phyloP scores from a whole-genome alignment of 2,329 filamentous ascomycete species.

The Mollisiaceae sp. region DNA sequence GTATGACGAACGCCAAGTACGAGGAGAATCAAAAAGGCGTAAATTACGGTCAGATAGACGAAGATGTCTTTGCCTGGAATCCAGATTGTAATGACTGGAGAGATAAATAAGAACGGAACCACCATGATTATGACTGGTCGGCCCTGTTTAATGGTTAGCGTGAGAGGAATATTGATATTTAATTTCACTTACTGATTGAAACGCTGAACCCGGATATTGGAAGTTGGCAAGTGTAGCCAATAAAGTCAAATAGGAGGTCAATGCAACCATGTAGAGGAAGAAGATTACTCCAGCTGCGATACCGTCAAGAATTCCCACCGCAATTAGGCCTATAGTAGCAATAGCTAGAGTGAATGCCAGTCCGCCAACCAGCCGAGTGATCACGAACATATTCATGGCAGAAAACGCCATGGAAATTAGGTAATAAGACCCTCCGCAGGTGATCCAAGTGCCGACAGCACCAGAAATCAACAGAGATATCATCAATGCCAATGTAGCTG shows the following conservation, averaged over 20 bases:
- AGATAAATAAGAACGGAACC: slow-evolving; percentile 28
- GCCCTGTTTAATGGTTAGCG: background rate
- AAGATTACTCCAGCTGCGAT: slow-evolving; percentile 23
- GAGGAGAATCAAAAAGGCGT: slow-evolving; percentile 22
- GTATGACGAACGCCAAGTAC: slow-evolving; percentile 22
- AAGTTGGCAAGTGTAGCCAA: slow-evolving; percentile 28
- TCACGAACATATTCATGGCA: slow-evolving; percentile 29
- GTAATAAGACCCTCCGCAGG: slow-evolving; percentile 30
- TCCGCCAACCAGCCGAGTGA: slow-evolving; percentile 26
- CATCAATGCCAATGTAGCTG: slow-evolving; percentile 28
- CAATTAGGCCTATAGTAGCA: slow-evolving; percentile 19
- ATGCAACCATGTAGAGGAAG: slow-evolving; percentile 26
- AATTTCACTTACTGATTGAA: slow-evolving; percentile 20
- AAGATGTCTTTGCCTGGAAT: slow-evolving; percentile 22
- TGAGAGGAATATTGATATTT: background rate
- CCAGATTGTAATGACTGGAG: slow-evolving; percentile 25
- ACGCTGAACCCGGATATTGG: slow-evolving; percentile 29
- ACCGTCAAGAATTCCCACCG: slow-evolving; percentile 16
- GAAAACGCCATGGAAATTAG: slow-evolving; percentile 31
- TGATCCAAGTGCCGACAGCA: slow-evolving; percentile 30
- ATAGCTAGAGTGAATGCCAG: slow-evolving; percentile 27
- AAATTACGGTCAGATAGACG: slow-evolving; percentile 27
- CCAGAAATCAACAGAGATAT: slow-evolving; percentile 28
- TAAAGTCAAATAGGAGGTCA: slow-evolving; percentile 25
- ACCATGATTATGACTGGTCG: slow-evolving; percentile 24